These are phyloP conservation scores for Exophiala spinifera DNA, from an alignment of 2,329 filamentous ascomycete genomes.

Conservation along the genomic window DNA sequence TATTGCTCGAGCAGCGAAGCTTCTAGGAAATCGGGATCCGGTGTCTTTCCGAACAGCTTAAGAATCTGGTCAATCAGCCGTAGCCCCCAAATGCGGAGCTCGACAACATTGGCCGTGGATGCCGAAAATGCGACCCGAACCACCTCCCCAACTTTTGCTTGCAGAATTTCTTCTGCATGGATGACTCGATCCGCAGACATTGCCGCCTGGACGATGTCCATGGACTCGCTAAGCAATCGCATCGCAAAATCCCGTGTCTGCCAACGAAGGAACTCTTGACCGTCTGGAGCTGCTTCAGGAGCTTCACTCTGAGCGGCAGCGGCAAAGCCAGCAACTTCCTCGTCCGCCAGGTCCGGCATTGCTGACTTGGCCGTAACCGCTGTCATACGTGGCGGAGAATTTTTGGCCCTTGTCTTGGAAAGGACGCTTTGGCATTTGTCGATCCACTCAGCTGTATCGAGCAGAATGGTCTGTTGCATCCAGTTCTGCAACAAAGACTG, in stretches of 20 bases:
- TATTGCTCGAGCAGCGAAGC: conserved; percentile 96
- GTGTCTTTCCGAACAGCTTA: conserved; percentile 88
- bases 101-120: conserved; percentile 87
- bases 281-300: conserved; percentile 49
- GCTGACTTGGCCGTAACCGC: conserved; percentile 38
- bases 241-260: conserved; percentile 94
- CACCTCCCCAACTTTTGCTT: conserved; percentile 83
- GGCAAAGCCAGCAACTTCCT: conserved; percentile 94
- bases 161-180: conserved; percentile 71
- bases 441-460: conserved; percentile 80
- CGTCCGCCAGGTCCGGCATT: conserved; percentile 81
- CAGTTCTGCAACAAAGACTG: conserved; percentile 86
- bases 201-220: conserved; percentile 74
- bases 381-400: conserved; percentile 40
- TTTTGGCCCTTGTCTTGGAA: conserved; percentile 76
- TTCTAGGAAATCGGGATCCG: conserved; percentile 96
- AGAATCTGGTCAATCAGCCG: conserved; percentile 91
- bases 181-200: conserved; percentile 75
- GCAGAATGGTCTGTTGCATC: conserved; percentile 83
- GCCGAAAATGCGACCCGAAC: conserved; percentile 97
- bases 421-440: conserved; percentile 83
- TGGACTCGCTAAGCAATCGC: conserved; percentile 79
- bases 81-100: conserved; percentile 83
- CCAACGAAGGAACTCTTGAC: conserved; percentile 89
- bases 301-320: conserved; percentile 59